Evolutionary conservation across 2,329 filamentous ascomycete species (phyloP), one percentile per base, ranked within the genome.

Genomic region (Hypoxylon sp.): DNA sequence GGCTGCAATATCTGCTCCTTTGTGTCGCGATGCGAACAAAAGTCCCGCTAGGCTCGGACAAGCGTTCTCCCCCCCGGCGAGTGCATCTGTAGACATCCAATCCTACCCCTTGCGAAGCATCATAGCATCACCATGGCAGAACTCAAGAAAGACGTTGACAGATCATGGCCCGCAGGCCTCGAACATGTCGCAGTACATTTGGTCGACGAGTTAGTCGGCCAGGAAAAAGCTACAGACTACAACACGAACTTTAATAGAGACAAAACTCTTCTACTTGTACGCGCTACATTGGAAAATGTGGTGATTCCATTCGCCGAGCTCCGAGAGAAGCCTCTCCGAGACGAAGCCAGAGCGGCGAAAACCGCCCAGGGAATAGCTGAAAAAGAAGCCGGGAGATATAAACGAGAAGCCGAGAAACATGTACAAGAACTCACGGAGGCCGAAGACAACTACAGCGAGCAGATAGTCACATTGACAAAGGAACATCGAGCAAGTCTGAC

Each of bases 21-120:
- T 70, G 68, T 70, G 46, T 37, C 50, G n/a, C 11, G 2, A 53
- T 50, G 39, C 21, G 6, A 62, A 70, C 65, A 70, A 65, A 68
- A 70, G 58, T 37, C 21, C 27, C 57, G 44, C 48, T 27, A 35
- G 27, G 50, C 53, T 67, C 57, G 11, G 42, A 19, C 8, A 10
- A 54, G 47, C 21, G 17, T 42, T 37, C 48, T 10, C 10, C 15
- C 3, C 42, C 31, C 42, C 39, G 4, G 8, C 6, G 7, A 24
- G 10, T 19, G 15, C 4, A 32, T 21, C 17, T 17, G 35, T 27
- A 37, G 13, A 27, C 15, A 32, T 17, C 24, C 15, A n/a, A 17
- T 24, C 48, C 24, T 10, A 15, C n/a, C 8, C 29, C 39, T 46
- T 21, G 19, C 17, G 35, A 42, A 31, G 19, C 15, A 31, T 32